Evolutionary conservation across 495 filamentous ascomycete species (phyloP).

Genomic region (Lasiosphaeria hispida): DNA sequence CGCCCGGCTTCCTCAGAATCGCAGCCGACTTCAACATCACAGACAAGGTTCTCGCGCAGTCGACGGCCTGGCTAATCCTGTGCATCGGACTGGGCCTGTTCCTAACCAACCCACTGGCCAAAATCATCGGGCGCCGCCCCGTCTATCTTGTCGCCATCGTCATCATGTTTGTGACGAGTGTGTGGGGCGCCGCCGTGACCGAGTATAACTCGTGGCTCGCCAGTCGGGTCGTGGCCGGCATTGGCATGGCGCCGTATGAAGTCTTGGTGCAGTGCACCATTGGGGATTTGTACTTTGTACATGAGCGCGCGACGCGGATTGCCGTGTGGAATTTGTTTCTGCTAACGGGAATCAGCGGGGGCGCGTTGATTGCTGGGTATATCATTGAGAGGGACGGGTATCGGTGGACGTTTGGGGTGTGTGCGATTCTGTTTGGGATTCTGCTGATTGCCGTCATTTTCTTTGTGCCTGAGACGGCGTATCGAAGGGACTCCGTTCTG

Average conservation of each 20-base stretch:
- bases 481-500: slow-evolving; percentile 34
- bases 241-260: slow-evolving; percentile 60
- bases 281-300: slow-evolving; percentile 61
- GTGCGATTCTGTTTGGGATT: slow-evolving; percentile 52
- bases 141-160: slow-evolving; percentile 58
- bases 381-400: slow-evolving; percentile 53
- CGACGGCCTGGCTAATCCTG: slow-evolving; percentile 39
- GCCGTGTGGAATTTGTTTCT: slow-evolving; percentile 65
- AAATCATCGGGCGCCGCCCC: slow-evolving; percentile 62
- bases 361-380: slow-evolving; percentile 50
- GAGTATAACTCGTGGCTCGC: slow-evolving; percentile 58
- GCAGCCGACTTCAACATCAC: slow-evolving; percentile 35
- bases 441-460: slow-evolving; percentile 47
- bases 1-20: slow-evolving; percentile 45
- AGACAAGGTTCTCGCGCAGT: slow-evolving; percentile 32
- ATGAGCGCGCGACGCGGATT: slow-evolving; percentile 62
- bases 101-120: slow-evolving; percentile 61
- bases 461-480: slow-evolving; percentile 54
- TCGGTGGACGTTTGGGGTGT: slow-evolving; percentile 55
- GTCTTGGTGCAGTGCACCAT: slow-evolving; percentile 56
- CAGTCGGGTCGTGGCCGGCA: slow-evolving; percentile 44
- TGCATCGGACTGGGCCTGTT: slow-evolving; percentile 43
- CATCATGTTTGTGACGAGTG: slow-evolving; percentile 56
- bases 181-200: slow-evolving; percentile 60
- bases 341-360: slow-evolving; percentile 51